Evolutionary conservation across 164 flowering plant genomes (phyloP), one percentile per base, ranked within the genome.

Genomic region (Chimonanthus praecox): DNA sequence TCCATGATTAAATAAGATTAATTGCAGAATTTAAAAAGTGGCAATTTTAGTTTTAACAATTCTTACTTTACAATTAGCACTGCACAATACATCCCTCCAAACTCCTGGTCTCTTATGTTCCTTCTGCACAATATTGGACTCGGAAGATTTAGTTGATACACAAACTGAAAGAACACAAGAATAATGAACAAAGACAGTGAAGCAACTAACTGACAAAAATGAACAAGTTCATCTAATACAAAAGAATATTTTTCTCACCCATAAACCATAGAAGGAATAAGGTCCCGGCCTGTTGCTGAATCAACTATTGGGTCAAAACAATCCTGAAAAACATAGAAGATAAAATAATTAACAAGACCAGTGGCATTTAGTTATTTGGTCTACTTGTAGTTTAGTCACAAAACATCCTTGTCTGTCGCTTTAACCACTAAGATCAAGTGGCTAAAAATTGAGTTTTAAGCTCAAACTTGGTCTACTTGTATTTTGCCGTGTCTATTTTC

Each of bases 11-110:
- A 44, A 68, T 47, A 49, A 73, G 64, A 15, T 33, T 33, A 64
- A 16, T 7, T 66, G 48, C 5, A 66, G 68, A 45, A 66, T 13
- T 13, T 15, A 66, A 66, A 9, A 66, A n/a, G 15, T 4, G 44
- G 11, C 16, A 3, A 58, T n/a, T n/a, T 33, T 3, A n/a, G 47
- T 49, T 21, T 0, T 33, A 33, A 58, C 51, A 4, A 48, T 67
- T 64, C 99, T 84, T 71, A 96, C 99, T 90, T 87, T 47, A 89
- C 89, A 6, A 84, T 84, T 73, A 96, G 72, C 49, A 94, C 74
- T n/a, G 95, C 97, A 82, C 94, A 90, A 70, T 85, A 90, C 88
- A 94, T 89, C 69, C 97, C 92, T 70, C 88, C 84, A 71, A 88
- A 88, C 13, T 94, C 97, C 72, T 84, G 92, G 43, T 83, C 92